Evolutionary conservation across 805 yeast species (phyloP).

Genomic region (Cyberlindnera nakhonratchasimensis): DNA sequence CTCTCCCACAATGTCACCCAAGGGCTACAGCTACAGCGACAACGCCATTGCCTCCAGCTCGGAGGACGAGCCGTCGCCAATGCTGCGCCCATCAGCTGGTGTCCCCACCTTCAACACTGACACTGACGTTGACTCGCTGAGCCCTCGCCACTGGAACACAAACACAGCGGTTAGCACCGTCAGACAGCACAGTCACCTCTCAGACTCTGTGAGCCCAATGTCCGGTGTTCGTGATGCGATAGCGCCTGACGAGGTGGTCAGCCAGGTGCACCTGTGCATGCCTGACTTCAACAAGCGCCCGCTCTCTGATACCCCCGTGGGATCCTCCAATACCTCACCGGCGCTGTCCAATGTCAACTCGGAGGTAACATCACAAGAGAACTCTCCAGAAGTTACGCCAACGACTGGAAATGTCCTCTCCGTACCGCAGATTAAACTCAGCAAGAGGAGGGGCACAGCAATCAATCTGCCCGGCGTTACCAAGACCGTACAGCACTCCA

Average conservation of each 20-base stretch:
- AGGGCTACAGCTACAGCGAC: slow-evolving; percentile 15
- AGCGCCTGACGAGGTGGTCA: slow-evolving; percentile 2
- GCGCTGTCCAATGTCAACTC: slow-evolving; percentile 28
- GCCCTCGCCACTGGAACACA: slow-evolving; percentile 1
- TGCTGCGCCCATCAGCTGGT: slow-evolving; percentile 16
- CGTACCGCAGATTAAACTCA: slow-evolving; percentile 28
- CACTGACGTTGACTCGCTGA: neutral
- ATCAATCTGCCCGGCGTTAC: slow-evolving; percentile 93
- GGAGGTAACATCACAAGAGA: slow-evolving; percentile 29
- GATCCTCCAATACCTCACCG: slow-evolving; percentile 56
- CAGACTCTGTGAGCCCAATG: slow-evolving; percentile 5
- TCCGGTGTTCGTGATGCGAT: slow-evolving; percentile 2
- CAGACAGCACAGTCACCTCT: neutral
- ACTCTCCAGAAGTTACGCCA: slow-evolving; percentile 28
- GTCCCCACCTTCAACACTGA: slow-evolving; percentile 3
- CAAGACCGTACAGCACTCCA: slow-evolving; percentile 53
- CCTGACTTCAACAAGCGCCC: slow-evolving; percentile 69
- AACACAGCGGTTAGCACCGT: slow-evolving; percentile 2
- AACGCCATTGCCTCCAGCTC: slow-evolving; percentile 26
- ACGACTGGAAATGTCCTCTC: neutral
- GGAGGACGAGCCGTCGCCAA: slow-evolving; percentile 22
- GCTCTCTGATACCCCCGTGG: slow-evolving; percentile 69
- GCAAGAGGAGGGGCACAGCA: slow-evolving; percentile 66
- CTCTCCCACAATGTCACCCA: slow-evolving; percentile 1
- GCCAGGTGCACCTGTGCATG: slow-evolving; percentile 2